A percentile compares a stretch with the other conserved stretches of the same genome.
Conservation (phyloP, 257 asterid species). For the Prunella vulgaris region DNA sequence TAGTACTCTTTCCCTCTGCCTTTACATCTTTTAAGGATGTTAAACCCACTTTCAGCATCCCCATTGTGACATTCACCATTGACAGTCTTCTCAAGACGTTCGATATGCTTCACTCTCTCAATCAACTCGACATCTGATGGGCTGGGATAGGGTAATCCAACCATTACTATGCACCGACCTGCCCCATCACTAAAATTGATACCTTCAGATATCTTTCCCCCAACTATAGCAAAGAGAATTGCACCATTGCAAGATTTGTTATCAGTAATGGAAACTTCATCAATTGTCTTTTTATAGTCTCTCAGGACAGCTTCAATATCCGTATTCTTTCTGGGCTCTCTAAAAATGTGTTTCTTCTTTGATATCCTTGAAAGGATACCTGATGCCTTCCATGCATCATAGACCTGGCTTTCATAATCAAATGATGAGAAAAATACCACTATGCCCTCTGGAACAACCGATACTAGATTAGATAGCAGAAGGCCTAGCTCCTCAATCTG, state of each 20-base stretch:
- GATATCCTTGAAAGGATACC: conserved; percentile 76
- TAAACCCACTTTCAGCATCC: conserved; percentile 59
- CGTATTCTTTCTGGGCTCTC: conserved; percentile 89
- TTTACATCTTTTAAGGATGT: conserved; percentile 68
- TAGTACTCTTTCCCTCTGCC: conserved; percentile 87
- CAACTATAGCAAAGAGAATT: conserved; percentile 87
- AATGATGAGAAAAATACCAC: conserved; percentile 93
- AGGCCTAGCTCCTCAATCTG: conserved; percentile 92
- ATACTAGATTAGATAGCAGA: conserved; percentile 68
- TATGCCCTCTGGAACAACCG: conserved; percentile 84
- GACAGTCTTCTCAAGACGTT: conserved; percentile 45
- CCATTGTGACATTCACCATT: conserved; percentile 36
- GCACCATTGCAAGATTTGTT: conserved; percentile 62
- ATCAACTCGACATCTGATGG: conserved; percentile 90
- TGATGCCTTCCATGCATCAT: conserved; percentile 70
- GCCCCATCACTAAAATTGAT: conserved; percentile 90
- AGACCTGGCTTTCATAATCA: conserved; percentile 72
- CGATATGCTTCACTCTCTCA: conserved; percentile 92
- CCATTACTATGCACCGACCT: conserved; percentile 96
- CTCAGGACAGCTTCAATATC: conserved; percentile 69
- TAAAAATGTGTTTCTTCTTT: conserved; percentile 66
- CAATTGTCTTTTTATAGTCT: conserved; percentile 74
- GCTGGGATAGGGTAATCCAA: conserved; percentile 91
- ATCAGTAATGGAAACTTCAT: conserved; percentile 26
- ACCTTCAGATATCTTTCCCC: conserved; percentile 98